Evolutionary conservation across 495 filamentous ascomycete genomes (phyloP), one percentile per base, ranked within the genome.

Genomic region (Amniculicola lignicola): DNA sequence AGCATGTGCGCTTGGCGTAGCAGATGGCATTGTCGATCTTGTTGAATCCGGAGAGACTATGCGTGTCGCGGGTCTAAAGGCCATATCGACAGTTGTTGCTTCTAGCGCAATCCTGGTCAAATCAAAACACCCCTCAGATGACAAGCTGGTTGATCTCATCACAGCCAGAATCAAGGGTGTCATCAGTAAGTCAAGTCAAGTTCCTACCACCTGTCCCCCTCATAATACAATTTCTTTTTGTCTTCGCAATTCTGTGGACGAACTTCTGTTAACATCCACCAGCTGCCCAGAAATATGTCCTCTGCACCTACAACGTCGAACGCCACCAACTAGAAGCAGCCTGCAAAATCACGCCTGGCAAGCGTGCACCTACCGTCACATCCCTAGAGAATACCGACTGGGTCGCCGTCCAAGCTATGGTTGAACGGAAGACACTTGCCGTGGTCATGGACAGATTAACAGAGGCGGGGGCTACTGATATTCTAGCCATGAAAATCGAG

Each of bases 21-120:
- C 93, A 16, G 90, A 97, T 70, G 93, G 93, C 28, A 94, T 98
- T 69, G 90, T 98, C 21, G 94, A 98, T 75, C 81, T 98, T 54
- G 93, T 98, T 67, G 93, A 98, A 81, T 98, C 93, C 31, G 93
- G 93, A 42, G 91, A 96, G 67, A 98, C 93, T 10, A 98, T 98
- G 93, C 89, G 86, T 65, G 93, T 90, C 2, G 92, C 92, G 28
- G 94, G 94, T n/a, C 78, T 98, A 37, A 94, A 93, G 70, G 82
- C 94, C 56, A 96, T 98, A 66, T 90, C 90, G 57, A 98, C 93
- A 1, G 90, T 98, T 15, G 77, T 96, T 23, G 82, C 87, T 47
- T 89, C 85, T 50, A 89, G 83, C 2, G 90, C 93, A 21, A 81
- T 96, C 22, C 80, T 98, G 28, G 90, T 98, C 75, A 92, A 91